Conservation (phyloP, 495 filamentous ascomycete genomes). For the Aspergillus sclerotioniger region DNA sequence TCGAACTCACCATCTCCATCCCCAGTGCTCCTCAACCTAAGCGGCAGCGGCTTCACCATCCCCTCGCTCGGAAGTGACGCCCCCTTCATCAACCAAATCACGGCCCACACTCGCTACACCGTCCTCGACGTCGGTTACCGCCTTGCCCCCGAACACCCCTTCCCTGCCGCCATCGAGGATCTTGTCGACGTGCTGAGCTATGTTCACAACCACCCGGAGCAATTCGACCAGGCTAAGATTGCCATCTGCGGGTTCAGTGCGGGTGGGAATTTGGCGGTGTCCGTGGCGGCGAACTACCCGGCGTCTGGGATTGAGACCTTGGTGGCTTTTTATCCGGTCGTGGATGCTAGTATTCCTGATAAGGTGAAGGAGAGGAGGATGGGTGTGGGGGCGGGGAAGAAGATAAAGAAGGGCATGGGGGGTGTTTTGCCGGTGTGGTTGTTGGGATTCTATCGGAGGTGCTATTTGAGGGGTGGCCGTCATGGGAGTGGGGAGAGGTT, state of each 20-base stretch:
- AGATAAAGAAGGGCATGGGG: not conserved
- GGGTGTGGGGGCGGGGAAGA: not conserved
- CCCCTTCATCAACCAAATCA: constrained; percentile 37
- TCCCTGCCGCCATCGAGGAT: constrained; percentile 73
- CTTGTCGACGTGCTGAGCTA: constrained; percentile 43
- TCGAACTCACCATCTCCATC: constrained; percentile 18
- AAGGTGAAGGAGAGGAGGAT: constrained; percentile 17
- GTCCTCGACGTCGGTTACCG: constrained; percentile 64
- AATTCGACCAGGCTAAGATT: constrained; percentile 31
- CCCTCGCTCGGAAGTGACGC: constrained; percentile 42
- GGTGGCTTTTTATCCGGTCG: constrained; percentile 40
- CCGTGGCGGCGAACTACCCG: constrained; percentile 21
- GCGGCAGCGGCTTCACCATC: constrained; percentile 43
- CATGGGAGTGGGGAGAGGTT: constrained; percentile 16
- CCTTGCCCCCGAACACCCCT: constrained; percentile 72
- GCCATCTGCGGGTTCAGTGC: constrained; percentile 47
- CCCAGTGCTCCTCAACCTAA: constrained; percentile 44
- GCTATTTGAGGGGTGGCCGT: constrained; percentile 24
- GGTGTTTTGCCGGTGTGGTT: constrained; percentile 18
- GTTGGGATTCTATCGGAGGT: constrained; percentile 25
- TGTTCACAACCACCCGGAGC: constrained; percentile 23
- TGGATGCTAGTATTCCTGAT: constrained; percentile 20
- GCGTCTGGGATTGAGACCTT: constrained; percentile 25
- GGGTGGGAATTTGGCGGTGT: constrained; percentile 41
- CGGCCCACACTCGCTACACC: constrained; percentile 31